Base-by-base conservation (phyloP, 176 grass and related monocot genomes). In the Avena eriantha region DNA sequence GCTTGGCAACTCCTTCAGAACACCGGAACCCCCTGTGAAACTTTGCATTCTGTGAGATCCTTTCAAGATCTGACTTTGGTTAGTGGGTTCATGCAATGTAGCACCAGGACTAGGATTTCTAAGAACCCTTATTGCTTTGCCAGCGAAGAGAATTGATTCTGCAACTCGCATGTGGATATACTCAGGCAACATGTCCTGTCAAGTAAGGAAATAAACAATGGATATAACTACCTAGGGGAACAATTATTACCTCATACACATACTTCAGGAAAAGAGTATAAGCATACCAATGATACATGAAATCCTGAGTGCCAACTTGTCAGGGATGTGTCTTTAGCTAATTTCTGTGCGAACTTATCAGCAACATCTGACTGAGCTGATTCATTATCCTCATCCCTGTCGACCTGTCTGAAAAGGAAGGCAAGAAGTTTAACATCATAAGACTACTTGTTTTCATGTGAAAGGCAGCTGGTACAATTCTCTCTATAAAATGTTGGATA, bases 121-220 rank as follows among this genome's bases (percentile, higher is more conserved):
- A 83, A 99, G 93, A 90, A 99, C 88, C 77, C 90, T 92, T 84
- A 99, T 84, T 80, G 97, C 97, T 96, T 98, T 98, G 55, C 97
- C 97, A 81, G 97, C 82, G 19, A 98, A 98, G 55, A 98, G 92
- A 92, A 98, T 96, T 64, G 94, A 98, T 90, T 98, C 92, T 67
- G 94, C 97, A 89, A 98, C 87, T 86, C 85, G 82, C 94, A 99
- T 96, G 77, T 96, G 87, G 87, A 96, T 90, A 92, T 99, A 99
- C 68, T 96, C 97, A 14, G 97, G 97, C 70, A 96, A 78, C 94
- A 96, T 99, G 79, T 96, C 97, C 97, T 99, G 79, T 69, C 19
- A 90, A 89, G 76, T 89, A 55, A 50, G 55, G 7, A 61, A 69
- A 87, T 85, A 85, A 76, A 90, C 17, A 61, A 73, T 41, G 23